phyloP scores from a whole-genome alignment of 1,139 yeast species.

The Magnusiomyces magnusii region DNA sequence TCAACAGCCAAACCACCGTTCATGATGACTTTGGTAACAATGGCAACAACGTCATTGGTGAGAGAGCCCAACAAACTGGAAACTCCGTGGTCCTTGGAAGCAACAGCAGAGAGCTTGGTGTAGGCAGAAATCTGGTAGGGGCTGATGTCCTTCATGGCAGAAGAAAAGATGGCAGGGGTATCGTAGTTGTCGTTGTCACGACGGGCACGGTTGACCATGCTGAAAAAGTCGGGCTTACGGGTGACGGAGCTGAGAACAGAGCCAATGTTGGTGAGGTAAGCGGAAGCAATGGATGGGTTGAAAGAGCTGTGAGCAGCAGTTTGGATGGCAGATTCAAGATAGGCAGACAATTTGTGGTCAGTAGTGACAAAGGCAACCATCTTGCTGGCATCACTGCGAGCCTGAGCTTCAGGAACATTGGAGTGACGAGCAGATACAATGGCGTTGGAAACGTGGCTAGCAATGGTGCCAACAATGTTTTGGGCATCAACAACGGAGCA shows the following conservation, averaged over 20 bases:
- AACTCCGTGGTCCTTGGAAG: slow-evolving; percentile 3
- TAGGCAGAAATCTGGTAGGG: neutral
- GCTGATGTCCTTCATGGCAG: neutral
- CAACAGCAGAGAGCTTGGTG: neutral
- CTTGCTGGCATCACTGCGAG: neutral
- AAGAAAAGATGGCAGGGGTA: neutral
- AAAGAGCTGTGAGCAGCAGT: neutral
- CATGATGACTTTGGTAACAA: slow-evolving; percentile 1
- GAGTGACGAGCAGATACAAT: slow-evolving; percentile 1
- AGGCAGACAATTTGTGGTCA: neutral
- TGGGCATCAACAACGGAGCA: neutral
- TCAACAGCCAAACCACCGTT: slow-evolving; percentile 1
- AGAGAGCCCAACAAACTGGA: neutral
- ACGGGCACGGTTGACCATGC: neutral
- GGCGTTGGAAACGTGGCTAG: neutral
- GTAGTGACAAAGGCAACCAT: slow-evolving; percentile 6
- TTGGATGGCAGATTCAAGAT: neutral
- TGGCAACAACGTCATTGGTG: neutral
- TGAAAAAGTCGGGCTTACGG: neutral
- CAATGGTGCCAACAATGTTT: slow-evolving; percentile 1
- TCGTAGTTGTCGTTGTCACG: neutral
- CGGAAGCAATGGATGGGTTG: neutral
- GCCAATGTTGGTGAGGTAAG: neutral
- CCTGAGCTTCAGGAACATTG: slow-evolving; percentile 4
- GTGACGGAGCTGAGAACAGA: slow-evolving; percentile 4